Percentiles rank a stretch among this genome's conserved stretches.
Conservation (phyloP, 495 filamentous ascomycete species). For the Schizothecium vesticola region DNA sequence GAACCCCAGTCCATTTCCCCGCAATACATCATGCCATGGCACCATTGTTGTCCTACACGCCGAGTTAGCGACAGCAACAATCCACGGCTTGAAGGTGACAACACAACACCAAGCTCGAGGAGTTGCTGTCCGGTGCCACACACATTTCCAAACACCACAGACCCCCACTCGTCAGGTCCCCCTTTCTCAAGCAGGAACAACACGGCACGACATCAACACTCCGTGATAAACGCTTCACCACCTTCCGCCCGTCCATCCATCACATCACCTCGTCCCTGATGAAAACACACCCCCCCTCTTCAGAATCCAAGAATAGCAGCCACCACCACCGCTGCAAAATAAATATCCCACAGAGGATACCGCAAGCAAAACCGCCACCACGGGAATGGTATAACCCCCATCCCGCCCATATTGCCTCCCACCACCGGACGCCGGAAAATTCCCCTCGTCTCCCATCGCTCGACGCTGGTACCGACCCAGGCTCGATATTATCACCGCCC, state of each 20-base stretch:
- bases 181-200: neutral
- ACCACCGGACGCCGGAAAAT: neutral
- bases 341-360: neutral
- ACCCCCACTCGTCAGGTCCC: neutral
- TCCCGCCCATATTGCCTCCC: neutral
- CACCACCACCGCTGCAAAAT: neutral
- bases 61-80: neutral
- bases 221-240: neutral
- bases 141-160: neutral
- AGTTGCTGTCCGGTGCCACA: neutral
- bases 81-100: neutral
- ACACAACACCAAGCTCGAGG: neutral
- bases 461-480: neutral
- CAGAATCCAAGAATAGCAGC: neutral
- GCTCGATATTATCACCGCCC: neutral
- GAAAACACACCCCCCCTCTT: neutral
- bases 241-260: neutral
- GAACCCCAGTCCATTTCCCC: neutral
- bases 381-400: neutral
- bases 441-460: neutral
- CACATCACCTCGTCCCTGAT: neutral
- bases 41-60: neutral
- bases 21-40: neutral
- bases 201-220: neutral
- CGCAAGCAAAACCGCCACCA: neutral